Base-by-base conservation (phyloP, 2,329 filamentous ascomycete genomes). In the Cercospora brassicicola region DNA sequence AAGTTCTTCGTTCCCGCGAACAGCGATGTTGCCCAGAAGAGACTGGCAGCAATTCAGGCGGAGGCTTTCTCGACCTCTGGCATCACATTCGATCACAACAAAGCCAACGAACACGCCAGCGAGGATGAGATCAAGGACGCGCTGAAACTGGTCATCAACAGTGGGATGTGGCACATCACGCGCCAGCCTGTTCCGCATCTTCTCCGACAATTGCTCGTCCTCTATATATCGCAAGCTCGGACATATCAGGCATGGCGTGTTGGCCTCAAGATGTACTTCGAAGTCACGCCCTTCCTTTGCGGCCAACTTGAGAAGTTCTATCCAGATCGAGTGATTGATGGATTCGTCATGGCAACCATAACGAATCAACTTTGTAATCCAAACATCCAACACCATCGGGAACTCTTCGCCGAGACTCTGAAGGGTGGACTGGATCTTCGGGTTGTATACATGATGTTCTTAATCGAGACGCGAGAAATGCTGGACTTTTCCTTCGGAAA, bases 111-210 rank as follows among this genome's bases (percentile, higher is more conserved):
- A 9, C 42, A 30, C 13, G 73, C 73, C 13, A 68, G 60, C 11
- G 66, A 73, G 30, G 73, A 74, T 62, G 67, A 73, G 73, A 64
- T 73, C 76, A 62, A 72, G 31, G 73, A 74, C 62, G 72, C 73
- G 2, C 60, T 75, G 4, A 72, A 69, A 72, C 77, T 62, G 69
- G 79, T 1, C 59, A 74, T 60, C 70, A 79, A 68, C 77, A 79
- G 9, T 72, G 74, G 76, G 0, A 68, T 80, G 8, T 87, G 82
- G 80, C 82, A 84, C 0, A 69, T 84, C 8, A 80, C 83, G 31
- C 81, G 82, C 15, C 87, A 89, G 68, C 88, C 88, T 0, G 83
- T 84, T 39, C 80, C 85, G 0, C 81, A 83, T 13, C 72, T 89
- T 0, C 81, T 87, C 8, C 82, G 87, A 66, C 83, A 86, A 39